Evolutionary conservation across 805 yeast genomes (phyloP), one percentile per base, ranked within the genome.

Genomic region (Ogataea glucozyma): DNA sequence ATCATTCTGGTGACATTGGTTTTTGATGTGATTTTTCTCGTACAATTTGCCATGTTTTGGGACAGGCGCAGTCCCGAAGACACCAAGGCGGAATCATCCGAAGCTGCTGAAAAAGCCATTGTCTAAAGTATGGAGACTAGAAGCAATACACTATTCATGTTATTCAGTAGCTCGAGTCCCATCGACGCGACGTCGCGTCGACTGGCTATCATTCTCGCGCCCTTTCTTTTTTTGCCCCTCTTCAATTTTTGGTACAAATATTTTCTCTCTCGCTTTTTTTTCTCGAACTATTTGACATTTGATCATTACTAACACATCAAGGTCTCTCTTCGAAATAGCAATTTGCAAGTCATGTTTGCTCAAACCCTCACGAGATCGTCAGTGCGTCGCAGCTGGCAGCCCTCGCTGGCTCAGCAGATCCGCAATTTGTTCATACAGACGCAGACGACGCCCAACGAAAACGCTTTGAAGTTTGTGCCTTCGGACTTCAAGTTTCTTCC

Each of bases 401-500:
- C 26, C 3, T 17, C 31, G n/a, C 8, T 24, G 21, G 33, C 16
- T 18, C 26, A 16, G 23, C 52, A 46, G 40, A 41, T 47, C 12
- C 52, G 66, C 32, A 38, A 44, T 32, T 59, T 84, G 23, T 84
- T 81, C 62, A 88, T 88, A 32, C 95, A 87, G 60, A 88, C 96
- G 0, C 81, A 84, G 24, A 79, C 82, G 22, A 88, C 96, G 0
- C 96, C 96, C 2, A 88, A 88, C 59, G 90, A 81, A 41, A 81
- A 86, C 53, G 96, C 96, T 0, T 65, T 88, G 43, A 88, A 88
- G 70, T 88, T 88, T 55, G 62, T 87, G 23, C 96, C 96, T 1
- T 81, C 88, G 10, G 53, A 54, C 13, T 78, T 75, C 64, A 70
- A 71, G 32, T 76, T 88, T n/a, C 66, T 88, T 13, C 84, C 84